phyloP scores from a whole-genome alignment of 2,329 filamentous ascomycete genomes.

The Hypoxylon sp. region DNA sequence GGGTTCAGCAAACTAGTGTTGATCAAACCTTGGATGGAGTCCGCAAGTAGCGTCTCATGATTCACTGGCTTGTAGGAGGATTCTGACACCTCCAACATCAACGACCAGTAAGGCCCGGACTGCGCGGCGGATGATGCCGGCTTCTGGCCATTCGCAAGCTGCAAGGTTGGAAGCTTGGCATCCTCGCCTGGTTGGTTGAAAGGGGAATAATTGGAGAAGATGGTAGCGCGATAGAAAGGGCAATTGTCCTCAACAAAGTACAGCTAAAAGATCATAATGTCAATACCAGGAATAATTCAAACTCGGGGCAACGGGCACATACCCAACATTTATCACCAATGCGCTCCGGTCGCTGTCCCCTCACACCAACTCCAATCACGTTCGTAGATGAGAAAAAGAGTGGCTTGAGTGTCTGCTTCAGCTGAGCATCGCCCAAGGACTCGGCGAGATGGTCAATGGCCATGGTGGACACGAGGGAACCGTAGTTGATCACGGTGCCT shows the following conservation, averaged over 20 bases:
- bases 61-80: slow-evolving; percentile 4
- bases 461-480: slow-evolving; percentile 3
- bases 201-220: slow-evolving; percentile 7
- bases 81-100: slow-evolving; percentile 5
- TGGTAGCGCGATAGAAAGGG: slow-evolving; percentile 4
- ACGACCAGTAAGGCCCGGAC: slow-evolving; percentile 1
- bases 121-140: neutral
- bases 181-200: slow-evolving; percentile 4
- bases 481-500: slow-evolving; percentile 5
- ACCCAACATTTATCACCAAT: slow-evolving; percentile 9
- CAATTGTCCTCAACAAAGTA: slow-evolving; percentile 6
- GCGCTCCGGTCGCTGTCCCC: neutral
- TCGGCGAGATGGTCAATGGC: slow-evolving; percentile 2
- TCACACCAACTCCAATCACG: neutral
- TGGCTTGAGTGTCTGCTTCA: slow-evolving; percentile 1
- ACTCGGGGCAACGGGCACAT: too few species aligned
- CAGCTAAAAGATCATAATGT: too few species aligned
- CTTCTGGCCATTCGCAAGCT: slow-evolving; percentile 1
- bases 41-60: slow-evolving; percentile 3
- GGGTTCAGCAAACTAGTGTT: slow-evolving; percentile 2
- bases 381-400: slow-evolving; percentile 2
- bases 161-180: slow-evolving; percentile 3
- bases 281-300: neutral
- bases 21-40: slow-evolving; percentile 1
- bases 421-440: slow-evolving; percentile 1